Conservation (phyloP, 805 yeast genomes). For the Zygosaccharomyces pseudorouxii region DNA sequence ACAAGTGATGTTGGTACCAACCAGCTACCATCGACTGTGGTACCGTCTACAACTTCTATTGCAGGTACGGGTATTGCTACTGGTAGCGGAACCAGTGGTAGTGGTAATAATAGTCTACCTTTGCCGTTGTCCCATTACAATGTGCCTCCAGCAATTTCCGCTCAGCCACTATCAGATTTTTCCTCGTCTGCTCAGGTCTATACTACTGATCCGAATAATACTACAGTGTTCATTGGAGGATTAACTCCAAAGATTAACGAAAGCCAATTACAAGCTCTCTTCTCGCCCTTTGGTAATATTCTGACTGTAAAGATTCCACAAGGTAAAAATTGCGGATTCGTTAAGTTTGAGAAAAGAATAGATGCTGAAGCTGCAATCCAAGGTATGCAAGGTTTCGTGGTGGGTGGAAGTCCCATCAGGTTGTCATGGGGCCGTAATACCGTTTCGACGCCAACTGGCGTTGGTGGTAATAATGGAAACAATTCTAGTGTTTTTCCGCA, state of each 20-base stretch:
- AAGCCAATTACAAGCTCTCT: slow-evolving; percentile 53
- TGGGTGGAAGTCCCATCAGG: slow-evolving; percentile 69
- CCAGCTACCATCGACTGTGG: not conserved
- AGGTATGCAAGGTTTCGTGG: slow-evolving; percentile 72
- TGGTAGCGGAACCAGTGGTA: not conserved
- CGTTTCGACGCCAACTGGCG: slow-evolving; percentile 5
- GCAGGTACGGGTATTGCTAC: slow-evolving; percentile 4
- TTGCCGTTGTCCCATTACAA: slow-evolving; percentile 12
- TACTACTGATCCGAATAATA: slow-evolving; percentile 46
- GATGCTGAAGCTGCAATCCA: slow-evolving; percentile 76
- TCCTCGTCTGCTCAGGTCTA: slow-evolving; percentile 39
- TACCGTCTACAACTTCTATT: not conserved
- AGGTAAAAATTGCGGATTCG: slow-evolving; percentile 78
- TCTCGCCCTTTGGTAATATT: slow-evolving; percentile 70
- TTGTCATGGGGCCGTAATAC: slow-evolving; percentile 65
- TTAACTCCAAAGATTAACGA: slow-evolving; percentile 58
- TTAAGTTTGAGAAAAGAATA: slow-evolving; percentile 58
- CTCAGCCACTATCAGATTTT: slow-evolving; percentile 7
- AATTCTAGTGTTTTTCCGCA: not conserved
- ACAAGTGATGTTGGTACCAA: too few relatives aligned
- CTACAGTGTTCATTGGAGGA: slow-evolving; percentile 78
- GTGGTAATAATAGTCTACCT: slow-evolving; percentile 1
- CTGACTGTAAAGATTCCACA: slow-evolving; percentile 69
- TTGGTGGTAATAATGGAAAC: not conserved
- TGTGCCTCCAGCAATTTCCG: slow-evolving; percentile 8